Percentiles rank a stretch among this genome's conserved stretches.
Evolutionary conservation across 768 basidiomycete species (phyloP).

Genomic region (Boletus sp.): DNA sequence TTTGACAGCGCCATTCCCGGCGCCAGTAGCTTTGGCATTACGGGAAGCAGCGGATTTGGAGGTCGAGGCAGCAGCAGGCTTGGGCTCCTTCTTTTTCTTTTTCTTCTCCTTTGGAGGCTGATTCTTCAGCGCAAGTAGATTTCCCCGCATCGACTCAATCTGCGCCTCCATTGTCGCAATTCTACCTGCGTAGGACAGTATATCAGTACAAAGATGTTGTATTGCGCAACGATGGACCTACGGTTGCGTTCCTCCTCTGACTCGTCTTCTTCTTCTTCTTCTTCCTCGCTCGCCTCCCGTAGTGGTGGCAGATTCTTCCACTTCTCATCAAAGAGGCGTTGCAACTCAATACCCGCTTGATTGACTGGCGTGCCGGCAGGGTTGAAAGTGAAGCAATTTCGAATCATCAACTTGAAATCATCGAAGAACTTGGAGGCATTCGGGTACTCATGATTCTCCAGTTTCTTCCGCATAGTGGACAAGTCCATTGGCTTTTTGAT

Average conservation of each 20-base stretch:
- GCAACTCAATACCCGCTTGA: conserved; percentile 80
- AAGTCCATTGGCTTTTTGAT: conserved; percentile 97
- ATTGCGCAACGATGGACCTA: conserved; percentile 35
- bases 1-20: conserved; percentile 48
- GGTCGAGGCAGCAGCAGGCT: conserved; percentile 56
- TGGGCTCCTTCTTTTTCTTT: conserved; percentile 66
- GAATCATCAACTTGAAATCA: conserved; percentile 93
- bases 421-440: conserved; percentile 80
- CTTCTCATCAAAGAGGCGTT: conserved; percentile 88
- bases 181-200: conserved; percentile 46
- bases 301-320: conserved; percentile 77
- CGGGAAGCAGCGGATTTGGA: conserved; percentile 57
- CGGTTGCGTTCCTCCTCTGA: conserved; percentile 68
- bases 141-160: conserved; percentile 74
- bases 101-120: conserved; percentile 63
- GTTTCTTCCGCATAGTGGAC: conserved; percentile 81
- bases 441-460: conserved; percentile 74
- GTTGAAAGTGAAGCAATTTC: conserved; percentile 92
- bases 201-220: conserved; percentile 5
- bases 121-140: conserved; percentile 61
- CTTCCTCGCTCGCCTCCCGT: conserved; percentile 52
- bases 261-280: conserved; percentile 65
- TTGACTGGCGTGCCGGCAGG: conserved; percentile 86
- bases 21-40: conserved; percentile 40
- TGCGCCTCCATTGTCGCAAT: conserved; percentile 79